These are phyloP conservation scores for Diaporthe velutina DNA, from an alignment of 2,329 filamentous ascomycete genomes.

Conservation along the genomic window DNA sequence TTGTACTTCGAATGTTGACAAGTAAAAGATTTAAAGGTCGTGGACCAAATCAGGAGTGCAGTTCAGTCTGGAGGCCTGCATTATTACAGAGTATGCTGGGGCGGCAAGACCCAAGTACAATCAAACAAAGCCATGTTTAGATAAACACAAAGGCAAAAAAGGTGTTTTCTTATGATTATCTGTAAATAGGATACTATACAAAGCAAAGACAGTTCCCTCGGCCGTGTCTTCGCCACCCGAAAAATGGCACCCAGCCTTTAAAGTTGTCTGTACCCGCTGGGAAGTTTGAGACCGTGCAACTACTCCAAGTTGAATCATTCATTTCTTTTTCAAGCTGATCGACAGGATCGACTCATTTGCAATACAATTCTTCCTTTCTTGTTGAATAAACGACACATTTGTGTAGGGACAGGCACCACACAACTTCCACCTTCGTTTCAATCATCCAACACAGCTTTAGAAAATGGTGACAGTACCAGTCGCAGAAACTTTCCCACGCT, in stretches of 20 bases:
- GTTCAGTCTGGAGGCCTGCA: too few relatives aligned
- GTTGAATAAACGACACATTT: background rate
- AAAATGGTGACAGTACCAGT: background rate
- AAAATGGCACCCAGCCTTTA: background rate
- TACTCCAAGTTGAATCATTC: background rate
- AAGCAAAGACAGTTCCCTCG: background rate
- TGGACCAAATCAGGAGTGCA: too few relatives aligned
- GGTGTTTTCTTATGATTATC: background rate
- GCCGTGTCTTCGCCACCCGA: too few relatives aligned
- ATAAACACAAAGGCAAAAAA: background rate
- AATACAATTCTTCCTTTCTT: background rate
- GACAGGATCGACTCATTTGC: background rate
- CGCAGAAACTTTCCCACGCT: background rate
- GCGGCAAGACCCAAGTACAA: too few relatives aligned
- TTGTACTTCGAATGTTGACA: too few relatives aligned
- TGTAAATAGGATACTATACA: background rate
- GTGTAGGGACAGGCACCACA: background rate
- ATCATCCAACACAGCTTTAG: background rate
- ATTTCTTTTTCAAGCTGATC: background rate
- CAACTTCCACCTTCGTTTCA: background rate
- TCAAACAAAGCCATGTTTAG: background rate
- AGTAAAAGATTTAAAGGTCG: too few relatives aligned
- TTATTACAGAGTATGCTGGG: too few relatives aligned
- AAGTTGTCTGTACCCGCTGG: background rate
- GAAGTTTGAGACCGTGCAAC: fast-evolving